phyloP scores from a whole-genome alignment of 495 filamentous ascomycete species.

The Talaromyces ruber region DNA sequence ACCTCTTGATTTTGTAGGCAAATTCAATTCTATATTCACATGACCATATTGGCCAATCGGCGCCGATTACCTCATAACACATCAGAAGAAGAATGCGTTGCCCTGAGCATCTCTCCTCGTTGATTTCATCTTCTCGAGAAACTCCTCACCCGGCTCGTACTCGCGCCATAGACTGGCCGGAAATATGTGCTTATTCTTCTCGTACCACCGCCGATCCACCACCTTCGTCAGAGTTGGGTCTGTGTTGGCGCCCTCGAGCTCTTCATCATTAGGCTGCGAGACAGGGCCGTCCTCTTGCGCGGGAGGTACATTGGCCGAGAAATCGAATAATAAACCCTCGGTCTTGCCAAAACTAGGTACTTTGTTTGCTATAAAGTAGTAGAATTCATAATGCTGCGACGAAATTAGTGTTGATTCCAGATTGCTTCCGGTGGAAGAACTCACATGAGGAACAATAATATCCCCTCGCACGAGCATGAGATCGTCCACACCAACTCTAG shows the following conservation, averaged over 20 bases:
- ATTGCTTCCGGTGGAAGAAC: too few relatives aligned
- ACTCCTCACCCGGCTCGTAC: slow-evolving; percentile 84
- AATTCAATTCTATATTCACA: not conserved
- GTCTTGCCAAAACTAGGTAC: slow-evolving; percentile 55
- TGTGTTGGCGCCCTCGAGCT: slow-evolving; percentile 69
- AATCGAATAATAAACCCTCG: slow-evolving; percentile 62
- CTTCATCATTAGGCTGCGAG: slow-evolving; percentile 32
- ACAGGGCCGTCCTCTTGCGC: slow-evolving; percentile 34
- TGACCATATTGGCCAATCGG: not conserved
- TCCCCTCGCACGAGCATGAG: slow-evolving; percentile 88
- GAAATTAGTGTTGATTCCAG: slow-evolving; percentile 13
- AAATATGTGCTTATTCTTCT: slow-evolving; percentile 95
- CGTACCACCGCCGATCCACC: slow-evolving; percentile 93
- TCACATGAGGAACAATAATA: slow-evolving; percentile 89
- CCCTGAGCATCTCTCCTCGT: slow-evolving; percentile 70
- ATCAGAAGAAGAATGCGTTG: slow-evolving; percentile 87
- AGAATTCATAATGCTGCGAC: slow-evolving; percentile 84
- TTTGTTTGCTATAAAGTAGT: slow-evolving; percentile 92
- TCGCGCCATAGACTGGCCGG: slow-evolving; percentile 94
- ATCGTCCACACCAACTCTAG: slow-evolving; percentile 90
- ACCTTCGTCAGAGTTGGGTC: slow-evolving; percentile 87
- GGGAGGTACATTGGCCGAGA: slow-evolving; percentile 49
- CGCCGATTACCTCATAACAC: not conserved
- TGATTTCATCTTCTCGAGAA: slow-evolving; percentile 58
- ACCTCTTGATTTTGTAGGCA: not conserved